A percentile compares a stretch with the other conserved stretches of the same genome.
These are phyloP conservation scores for Coemansia sp. DNA, from an alignment of 192 early-diverging fungal genomes.

Conservation along the genomic window DNA sequence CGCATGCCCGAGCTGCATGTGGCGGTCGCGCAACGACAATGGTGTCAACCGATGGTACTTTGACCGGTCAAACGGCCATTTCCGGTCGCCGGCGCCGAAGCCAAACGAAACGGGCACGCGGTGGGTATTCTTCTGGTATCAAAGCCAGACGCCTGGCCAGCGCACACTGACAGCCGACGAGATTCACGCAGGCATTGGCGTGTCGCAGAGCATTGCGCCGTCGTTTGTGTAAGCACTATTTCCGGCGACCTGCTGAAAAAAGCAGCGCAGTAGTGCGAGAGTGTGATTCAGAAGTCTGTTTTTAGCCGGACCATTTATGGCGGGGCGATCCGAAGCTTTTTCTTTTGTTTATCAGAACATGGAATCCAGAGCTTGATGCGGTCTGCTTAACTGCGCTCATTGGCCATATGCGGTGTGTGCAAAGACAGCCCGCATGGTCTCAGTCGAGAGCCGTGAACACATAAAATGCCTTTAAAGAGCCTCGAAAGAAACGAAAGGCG, in stretches of 20 bases:
- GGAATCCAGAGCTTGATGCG: too few species aligned
- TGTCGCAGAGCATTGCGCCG: slow-evolving; percentile 55
- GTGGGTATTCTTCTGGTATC: slow-evolving; percentile 87
- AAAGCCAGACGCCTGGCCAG: slow-evolving; percentile 8
- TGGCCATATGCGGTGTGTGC: too few species aligned
- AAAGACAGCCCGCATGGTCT: too few species aligned
- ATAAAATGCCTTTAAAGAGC: too few species aligned
- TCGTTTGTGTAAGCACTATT: slow-evolving; percentile 50
- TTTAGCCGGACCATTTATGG: too few species aligned
- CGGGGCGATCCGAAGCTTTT: too few species aligned
- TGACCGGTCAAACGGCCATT: slow-evolving; percentile 81
- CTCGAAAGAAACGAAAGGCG: too few species aligned
- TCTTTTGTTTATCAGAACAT: too few species aligned
- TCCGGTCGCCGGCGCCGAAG: slow-evolving; percentile 42
- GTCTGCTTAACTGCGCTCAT: too few species aligned
- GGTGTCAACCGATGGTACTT: slow-evolving; percentile 97
- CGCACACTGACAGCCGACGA: slow-evolving; percentile 13
- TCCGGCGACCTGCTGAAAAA: not conserved
- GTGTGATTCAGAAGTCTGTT: too few species aligned
- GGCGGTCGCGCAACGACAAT: slow-evolving; percentile 82
- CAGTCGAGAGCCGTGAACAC: too few species aligned
- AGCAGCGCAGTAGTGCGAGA: too few species aligned
- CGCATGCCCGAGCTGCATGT: slow-evolving; percentile 66
- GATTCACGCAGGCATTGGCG: slow-evolving; percentile 50
- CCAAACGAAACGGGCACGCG: slow-evolving; percentile 44